Evolutionary conservation across 306 rosid genomes (phyloP), one percentile per base, ranked within the genome.

Genomic region (Dicorynia guianensis): DNA sequence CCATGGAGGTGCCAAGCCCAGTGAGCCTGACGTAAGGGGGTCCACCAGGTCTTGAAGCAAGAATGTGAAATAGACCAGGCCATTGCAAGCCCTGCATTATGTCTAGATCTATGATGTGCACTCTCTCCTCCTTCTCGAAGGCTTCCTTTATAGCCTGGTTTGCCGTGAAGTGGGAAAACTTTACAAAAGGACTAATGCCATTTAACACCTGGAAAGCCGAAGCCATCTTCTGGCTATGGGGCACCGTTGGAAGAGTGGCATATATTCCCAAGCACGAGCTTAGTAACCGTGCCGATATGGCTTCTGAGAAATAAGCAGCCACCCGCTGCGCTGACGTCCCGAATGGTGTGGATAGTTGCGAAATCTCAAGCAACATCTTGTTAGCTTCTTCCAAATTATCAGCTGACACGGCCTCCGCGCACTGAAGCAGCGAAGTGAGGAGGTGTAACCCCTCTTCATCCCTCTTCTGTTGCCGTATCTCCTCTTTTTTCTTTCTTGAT

Each of bases 131-230:
- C 42, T 97, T 82, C 33, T 95, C 99, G 11, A 95, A 95, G 0
- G 99, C 99, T 81, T 95, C 99, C 73, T 95, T 97, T 7, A 95
- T 95, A 0, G 99, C 99, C 47, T 92, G 99, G 70, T 95, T 95
- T 4, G 99, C 97, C 0, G 99, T 95, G 93, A 95, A 95, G 34
- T 95, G 99, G 2, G 99, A 95, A 85, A 95, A 95, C 83, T 95
- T 95, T 8, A 95, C 96, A 17, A 95, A 93, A 0, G 99, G 99
- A 60, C 97, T 90, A 0, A 95, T 95, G 5, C 99, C 99, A 35
- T 95, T 95, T 90, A 95, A 95, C 39, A 92, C 97, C 69, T 95
- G 99, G 61, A 92, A 95, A 0, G 98, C 99, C 4, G 98, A 90
- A n/a, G 89, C 97, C 63, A 95, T 83, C 81, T 90, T 95, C n/a